phyloP scores from a whole-genome alignment of 2,329 filamentous ascomycete genomes.

The Beauveria bassiana region DNA sequence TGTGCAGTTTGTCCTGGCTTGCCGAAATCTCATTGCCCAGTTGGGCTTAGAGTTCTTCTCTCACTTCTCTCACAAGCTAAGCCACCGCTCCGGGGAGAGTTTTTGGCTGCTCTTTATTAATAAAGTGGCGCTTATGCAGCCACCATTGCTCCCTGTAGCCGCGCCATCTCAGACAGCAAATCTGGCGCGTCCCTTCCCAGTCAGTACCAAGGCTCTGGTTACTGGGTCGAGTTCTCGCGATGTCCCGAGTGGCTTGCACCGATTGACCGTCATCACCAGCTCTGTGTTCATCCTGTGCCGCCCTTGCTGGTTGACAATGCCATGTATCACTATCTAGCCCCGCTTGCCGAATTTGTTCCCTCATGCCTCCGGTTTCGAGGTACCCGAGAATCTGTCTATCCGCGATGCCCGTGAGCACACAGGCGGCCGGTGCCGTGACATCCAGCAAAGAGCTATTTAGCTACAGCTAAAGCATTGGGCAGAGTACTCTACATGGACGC shows the following conservation, averaged over 20 bases:
- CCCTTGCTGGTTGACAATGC: background rate
- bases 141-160: background rate
- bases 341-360: background rate
- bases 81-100: constrained; percentile 4
- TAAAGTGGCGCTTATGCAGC: constrained; percentile 9
- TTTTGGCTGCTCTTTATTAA: background rate
- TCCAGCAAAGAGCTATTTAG: background rate
- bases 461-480: background rate
- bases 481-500: background rate
- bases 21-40: background rate
- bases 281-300: background rate
- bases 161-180: background rate
- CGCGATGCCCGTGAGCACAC: background rate
- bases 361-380: background rate
- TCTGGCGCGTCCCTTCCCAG: background rate
- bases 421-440: background rate
- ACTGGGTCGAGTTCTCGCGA: background rate
- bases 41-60: constrained; percentile 15
- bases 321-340: background rate
- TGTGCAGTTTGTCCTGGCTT: background rate
- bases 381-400: background rate
- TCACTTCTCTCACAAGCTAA: constrained; percentile 2
- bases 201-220: constrained; percentile 1
- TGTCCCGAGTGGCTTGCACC: constrained; percentile 6
- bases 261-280: background rate